Percentiles rank a stretch among this genome's conserved stretches.
phyloP scores from a whole-genome alignment of 352 stramenopile species.

The Chrysophaeum taylorii region DNA sequence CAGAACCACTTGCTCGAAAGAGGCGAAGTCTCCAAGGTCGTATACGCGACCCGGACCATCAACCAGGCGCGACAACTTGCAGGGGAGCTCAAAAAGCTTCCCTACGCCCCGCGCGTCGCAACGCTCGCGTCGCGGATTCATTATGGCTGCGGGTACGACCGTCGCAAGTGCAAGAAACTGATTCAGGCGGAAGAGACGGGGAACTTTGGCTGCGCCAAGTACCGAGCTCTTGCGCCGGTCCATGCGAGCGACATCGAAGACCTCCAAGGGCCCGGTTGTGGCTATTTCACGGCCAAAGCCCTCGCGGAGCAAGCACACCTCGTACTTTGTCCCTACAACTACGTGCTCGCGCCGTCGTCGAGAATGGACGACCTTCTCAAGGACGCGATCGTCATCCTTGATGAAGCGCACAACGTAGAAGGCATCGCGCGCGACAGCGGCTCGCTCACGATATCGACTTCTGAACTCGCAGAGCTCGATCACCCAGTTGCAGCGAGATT shows the following conservation, averaged over 20 bases:
- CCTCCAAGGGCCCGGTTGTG: background rate
- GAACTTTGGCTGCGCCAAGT: too few relatives aligned
- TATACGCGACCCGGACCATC: conserved; percentile 10
- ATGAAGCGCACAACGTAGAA: conserved; percentile 14
- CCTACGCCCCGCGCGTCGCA: background rate
- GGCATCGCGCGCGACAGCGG: background rate
- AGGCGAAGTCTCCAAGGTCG: background rate
- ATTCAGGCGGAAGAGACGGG: too few relatives aligned
- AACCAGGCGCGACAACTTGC: conserved; percentile 2
- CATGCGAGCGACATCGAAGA: conserved; percentile 6
- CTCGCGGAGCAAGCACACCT: background rate
- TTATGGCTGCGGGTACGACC: conserved; percentile 7
- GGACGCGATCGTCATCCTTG: conserved; percentile 7
- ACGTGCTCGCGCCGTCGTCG: background rate
- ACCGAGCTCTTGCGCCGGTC: too few relatives aligned
- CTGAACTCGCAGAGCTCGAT: background rate
- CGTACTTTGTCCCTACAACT: conserved; percentile 11
- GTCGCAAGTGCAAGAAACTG: background rate
- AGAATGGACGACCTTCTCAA: background rate
- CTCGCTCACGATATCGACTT: background rate
- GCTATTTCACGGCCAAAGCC: background rate
- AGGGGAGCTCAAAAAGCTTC: background rate
- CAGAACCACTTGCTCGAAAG: background rate
- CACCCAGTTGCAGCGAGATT: too few relatives aligned
- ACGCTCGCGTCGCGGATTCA: background rate